A percentile compares a stretch with the other conserved stretches of the same genome.
These are phyloP conservation scores for Periconia sp. DNA, from an alignment of 2,329 filamentous ascomycete genomes.

Conservation along the genomic window DNA sequence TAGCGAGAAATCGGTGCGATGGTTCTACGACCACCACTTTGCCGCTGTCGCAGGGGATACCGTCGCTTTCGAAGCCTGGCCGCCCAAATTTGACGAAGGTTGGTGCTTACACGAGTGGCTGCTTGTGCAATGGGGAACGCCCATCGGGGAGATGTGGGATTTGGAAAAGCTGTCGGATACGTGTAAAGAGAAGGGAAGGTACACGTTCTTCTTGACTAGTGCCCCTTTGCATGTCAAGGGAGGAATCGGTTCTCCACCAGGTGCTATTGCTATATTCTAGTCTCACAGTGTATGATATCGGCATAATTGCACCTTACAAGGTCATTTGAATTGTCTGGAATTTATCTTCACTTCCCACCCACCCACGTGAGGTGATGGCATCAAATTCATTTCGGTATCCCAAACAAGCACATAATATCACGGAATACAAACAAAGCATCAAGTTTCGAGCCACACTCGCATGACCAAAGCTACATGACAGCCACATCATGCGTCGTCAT, in stretches of 20 bases:
- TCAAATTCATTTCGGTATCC: neutral
- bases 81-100: slow-evolving; percentile 28
- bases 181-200: slow-evolving; percentile 57
- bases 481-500: neutral
- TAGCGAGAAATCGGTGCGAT: slow-evolving; percentile 35
- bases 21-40: slow-evolving; percentile 42
- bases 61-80: slow-evolving; percentile 44
- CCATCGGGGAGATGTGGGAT: slow-evolving; percentile 43
- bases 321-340: neutral
- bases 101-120: slow-evolving; percentile 40
- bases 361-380: neutral
- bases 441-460: neutral
- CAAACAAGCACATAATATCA: neutral
- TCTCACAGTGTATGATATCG: neutral
- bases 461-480: too few species aligned
- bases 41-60: slow-evolving; percentile 43
- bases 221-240: slow-evolving; percentile 61
- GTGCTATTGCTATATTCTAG: slow-evolving; percentile 39
- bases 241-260: slow-evolving; percentile 39
- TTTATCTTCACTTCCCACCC: too few species aligned
- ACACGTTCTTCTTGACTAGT: slow-evolving; percentile 64
- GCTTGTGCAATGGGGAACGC: slow-evolving; percentile 31
- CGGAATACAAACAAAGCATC: neutral
- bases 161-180: slow-evolving; percentile 55
- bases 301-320: neutral